Evolutionary conservation across 768 basidiomycete species (phyloP).

Genomic region (Naganishia antarctica): DNA sequence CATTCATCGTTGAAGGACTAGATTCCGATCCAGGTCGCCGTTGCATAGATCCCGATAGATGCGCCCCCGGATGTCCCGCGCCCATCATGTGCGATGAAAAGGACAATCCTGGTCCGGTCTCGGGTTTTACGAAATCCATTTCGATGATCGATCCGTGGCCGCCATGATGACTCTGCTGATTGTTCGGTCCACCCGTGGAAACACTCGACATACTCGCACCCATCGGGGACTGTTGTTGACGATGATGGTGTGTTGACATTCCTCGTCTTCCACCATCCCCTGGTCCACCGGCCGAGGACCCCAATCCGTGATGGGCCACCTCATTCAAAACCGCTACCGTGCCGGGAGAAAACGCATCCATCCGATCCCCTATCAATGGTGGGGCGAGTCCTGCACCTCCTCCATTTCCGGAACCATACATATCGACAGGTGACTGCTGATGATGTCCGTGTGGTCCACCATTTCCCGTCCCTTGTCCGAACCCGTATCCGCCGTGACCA

Average conservation of each 20-base stretch:
- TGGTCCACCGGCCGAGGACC: background rate
- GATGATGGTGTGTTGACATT: slow-evolving; percentile 5
- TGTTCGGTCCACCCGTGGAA: background rate
- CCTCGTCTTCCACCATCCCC: background rate
- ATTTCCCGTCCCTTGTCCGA: background rate
- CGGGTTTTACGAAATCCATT: slow-evolving; percentile 15
- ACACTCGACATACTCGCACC: slow-evolving; percentile 15
- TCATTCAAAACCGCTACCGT: slow-evolving; percentile 23
- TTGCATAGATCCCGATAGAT: background rate
- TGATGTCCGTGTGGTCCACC: background rate
- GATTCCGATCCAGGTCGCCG: background rate
- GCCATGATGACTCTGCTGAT: background rate
- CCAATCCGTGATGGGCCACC: slow-evolving; percentile 16
- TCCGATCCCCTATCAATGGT: background rate
- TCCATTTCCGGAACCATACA: background rate
- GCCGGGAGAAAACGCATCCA: slow-evolving; percentile 25
- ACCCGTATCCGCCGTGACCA: background rate
- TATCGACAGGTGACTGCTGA: background rate
- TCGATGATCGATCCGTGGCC: background rate
- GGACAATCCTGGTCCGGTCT: background rate
- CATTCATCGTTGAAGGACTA: slow-evolving; percentile 17
- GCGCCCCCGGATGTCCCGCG: background rate
- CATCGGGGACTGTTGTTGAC: slow-evolving; percentile 4
- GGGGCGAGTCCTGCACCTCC: background rate
- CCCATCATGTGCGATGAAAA: slow-evolving; percentile 1